Evolutionary conservation across 331 rosid genomes (phyloP), one percentile per base, ranked within the genome.

Genomic region (Phaseolus coccineus): DNA sequence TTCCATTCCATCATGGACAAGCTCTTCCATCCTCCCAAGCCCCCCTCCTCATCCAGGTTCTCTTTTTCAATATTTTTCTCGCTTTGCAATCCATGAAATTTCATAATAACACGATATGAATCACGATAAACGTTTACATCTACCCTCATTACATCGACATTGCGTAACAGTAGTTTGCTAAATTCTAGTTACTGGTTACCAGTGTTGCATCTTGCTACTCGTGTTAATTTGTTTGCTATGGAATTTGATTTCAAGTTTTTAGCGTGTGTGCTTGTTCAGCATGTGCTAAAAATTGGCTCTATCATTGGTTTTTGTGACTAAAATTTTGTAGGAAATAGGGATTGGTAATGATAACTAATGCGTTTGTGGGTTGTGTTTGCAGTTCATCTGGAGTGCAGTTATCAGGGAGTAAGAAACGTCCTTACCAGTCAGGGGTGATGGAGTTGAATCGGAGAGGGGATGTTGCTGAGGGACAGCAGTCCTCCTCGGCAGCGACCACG

Each of bases 1-100:
- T 84, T 96, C 78, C 89, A 83, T 81, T 80, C 94, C 50, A 81
- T 93, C 78, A 91, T 96, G 97, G 92, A 93, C 87, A 96, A 84
- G 89, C 96, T 96, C 61, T 91, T 87, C 62, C 89, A 85, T 69
- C 74, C 93, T 72, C 86, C 96, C 67, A 87, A 87, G 77, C 77
- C 94, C 46, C 6, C 74, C 6, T 83, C 91, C 2, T 71, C 88
- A 51, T 81, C 91, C 85, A 89, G 96, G 97, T 93, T 72, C 70
- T 46, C 22, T 50, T 52, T 19, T 40, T 40, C 50, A 31, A 44
- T 24, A 8, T 16, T 24, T 27, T 46, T 40, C 8, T 77, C 37
- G 7, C 15, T 44, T 68, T 68, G 8, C 35, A 9, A 12, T 25
- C 70, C 53, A 16, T 61, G 8, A 28, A 46, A 28, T 16, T 61